Evolutionary conservation across 768 basidiomycete genomes (phyloP).

Genomic region (Trichaptum fuscoviolaceum): DNA sequence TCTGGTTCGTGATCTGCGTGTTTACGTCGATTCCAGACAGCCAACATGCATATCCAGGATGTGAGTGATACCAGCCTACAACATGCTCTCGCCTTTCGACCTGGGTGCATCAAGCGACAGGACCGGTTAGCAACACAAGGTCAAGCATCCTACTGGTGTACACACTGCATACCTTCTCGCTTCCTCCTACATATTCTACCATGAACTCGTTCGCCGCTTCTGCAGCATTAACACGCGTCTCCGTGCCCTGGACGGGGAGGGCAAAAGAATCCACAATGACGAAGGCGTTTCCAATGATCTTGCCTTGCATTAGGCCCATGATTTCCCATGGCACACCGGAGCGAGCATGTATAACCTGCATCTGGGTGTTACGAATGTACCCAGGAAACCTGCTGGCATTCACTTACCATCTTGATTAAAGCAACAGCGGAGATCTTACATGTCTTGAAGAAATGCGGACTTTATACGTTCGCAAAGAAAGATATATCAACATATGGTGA

Average conservation of each 20-base stretch:
- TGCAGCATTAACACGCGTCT: conserved; percentile 95
- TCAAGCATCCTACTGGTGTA: neutral
- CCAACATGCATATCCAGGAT: conserved; percentile 99
- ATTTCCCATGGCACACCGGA: conserved; percentile 98
- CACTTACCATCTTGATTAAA: conserved; percentile 84
- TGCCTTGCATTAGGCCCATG: conserved; percentile 99
- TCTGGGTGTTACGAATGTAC: conserved; percentile 20
- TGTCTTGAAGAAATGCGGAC: conserved; percentile 77
- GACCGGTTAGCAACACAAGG: neutral
- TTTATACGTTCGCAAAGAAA: conserved; percentile 24
- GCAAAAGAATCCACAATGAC: conserved; percentile 97
- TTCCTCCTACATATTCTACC: conserved; percentile 85
- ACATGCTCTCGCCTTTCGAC: conserved; percentile 82
- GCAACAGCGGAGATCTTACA: conserved; percentile 96
- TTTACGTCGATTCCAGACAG: conserved; percentile 97
- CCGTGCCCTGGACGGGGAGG: conserved; percentile 95
- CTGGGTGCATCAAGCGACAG: conserved; percentile 29
- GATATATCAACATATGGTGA: neutral
- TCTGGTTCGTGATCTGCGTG: conserved; percentile 94
- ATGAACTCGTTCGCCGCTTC: conserved; percentile 98
- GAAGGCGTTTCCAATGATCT: conserved; percentile 72
- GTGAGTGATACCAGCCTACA: conserved; percentile 98
- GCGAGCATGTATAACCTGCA: conserved; percentile 94
- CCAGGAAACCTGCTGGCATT: conserved; percentile 7
- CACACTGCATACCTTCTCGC: conserved; percentile 59